Base-by-base conservation (phyloP, 371 early-diverging fungal species). In the Mortierella polycephala region DNA sequence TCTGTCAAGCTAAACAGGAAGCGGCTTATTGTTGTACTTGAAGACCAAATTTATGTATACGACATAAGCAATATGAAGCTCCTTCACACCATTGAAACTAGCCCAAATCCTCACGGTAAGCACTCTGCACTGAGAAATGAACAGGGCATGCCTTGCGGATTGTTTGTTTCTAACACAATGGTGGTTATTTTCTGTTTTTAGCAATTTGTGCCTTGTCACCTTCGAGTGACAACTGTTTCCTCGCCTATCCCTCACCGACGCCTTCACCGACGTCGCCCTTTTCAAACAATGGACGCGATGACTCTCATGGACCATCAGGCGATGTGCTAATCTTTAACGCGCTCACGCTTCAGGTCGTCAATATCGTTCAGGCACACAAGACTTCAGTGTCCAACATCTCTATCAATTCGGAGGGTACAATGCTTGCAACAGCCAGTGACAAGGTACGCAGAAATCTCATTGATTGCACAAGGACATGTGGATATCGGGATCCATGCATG, bases 41-140 rank as follows among this genome's bases (percentile, higher is more conserved):
- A 98, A 75, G 96, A 96, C 67, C 93, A 93, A 65, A 95, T 96
- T 49, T 93, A 89, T 68, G 83, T 95, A n/a, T 94, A 95, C 83
- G 98, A 98, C 79, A 96, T 97, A 51, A 89, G 92, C 81, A 98
- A 96, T 83, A 98, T 98, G 98, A 96, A 96, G 77, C 86, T 97
- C 6, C 84, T 96, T 51, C 95, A 96, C 74, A 96, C 96, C 0
- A 95, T 98, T 67, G 96, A 98, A 46, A 98, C 97, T 7, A 92
- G 90, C 56, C 94, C 95, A 2, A 97, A 96, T 73, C 96, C 95
- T 7, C 79, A 89, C 73, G 94, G 95, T 94, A 86, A 61, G 63
- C 37, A 8, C 13, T 64, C 23, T 20, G 40, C 18, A 21, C 47
- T 47, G 47, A 11, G 47, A 47, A 10, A 12, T 47, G n/a, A 51